Conservation (phyloP, 306 rosid species). For the Begonia masoniana region DNA sequence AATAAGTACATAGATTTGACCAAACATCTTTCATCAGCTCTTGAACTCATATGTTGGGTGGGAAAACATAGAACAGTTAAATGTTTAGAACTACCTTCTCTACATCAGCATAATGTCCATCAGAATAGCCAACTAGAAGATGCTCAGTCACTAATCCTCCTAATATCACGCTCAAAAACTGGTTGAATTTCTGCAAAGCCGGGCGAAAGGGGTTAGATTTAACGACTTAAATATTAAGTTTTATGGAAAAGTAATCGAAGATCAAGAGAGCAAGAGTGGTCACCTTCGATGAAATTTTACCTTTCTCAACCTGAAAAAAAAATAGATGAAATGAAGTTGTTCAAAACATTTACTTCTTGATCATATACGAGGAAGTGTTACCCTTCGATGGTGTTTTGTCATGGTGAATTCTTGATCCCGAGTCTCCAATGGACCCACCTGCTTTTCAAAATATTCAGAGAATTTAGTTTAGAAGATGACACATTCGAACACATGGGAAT, state of each 20-base stretch:
- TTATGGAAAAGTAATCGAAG: not conserved
- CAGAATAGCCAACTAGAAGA: slow-evolving; percentile 9
- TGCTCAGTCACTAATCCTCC: slow-evolving; percentile 16
- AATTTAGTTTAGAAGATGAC: no score
- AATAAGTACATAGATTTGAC: no score
- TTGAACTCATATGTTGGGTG: not conserved
- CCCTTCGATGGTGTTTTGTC: no score
- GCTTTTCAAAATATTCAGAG: no score
- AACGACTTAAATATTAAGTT: not conserved
- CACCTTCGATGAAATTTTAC: slow-evolving; percentile 9
- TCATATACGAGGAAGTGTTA: no score
- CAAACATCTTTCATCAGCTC: not conserved
- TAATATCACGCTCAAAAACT: slow-evolving; percentile 8
- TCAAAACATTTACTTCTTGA: no score
- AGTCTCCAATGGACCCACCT: no score
- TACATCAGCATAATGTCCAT: slow-evolving; percentile 11
- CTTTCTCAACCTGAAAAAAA: slow-evolving; percentile 3
- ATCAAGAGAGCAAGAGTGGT: not conserved
- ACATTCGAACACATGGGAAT: no score
- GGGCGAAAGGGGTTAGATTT: not conserved
- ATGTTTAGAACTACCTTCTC: slow-evolving; percentile 1
- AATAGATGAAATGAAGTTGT: not conserved
- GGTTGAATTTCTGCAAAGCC: slow-evolving; percentile 5
- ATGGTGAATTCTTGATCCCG: no score
- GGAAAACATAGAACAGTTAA: not conserved